phyloP scores from a whole-genome alignment of 129 eudicot genomes.

The Heracleum sosnowskyi region DNA sequence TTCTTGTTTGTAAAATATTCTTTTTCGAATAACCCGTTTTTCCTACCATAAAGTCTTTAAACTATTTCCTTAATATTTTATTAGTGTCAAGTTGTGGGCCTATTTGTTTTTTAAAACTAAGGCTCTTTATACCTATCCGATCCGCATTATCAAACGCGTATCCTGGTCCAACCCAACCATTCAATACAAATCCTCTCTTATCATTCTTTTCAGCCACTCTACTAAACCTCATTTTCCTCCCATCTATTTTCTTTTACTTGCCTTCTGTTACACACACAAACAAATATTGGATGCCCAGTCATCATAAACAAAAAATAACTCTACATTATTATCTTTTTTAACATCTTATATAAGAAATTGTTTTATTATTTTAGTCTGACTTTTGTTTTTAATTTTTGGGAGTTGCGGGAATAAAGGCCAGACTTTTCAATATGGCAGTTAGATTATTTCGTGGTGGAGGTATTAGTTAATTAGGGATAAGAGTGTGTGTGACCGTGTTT shows the following conservation, averaged over 20 bases:
- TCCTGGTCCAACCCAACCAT: background rate
- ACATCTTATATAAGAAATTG: too few relatives aligned
- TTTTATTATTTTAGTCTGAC: too few relatives aligned
- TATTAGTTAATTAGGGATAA: background rate
- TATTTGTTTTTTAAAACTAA: background rate
- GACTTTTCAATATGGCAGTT: background rate
- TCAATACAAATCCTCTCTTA: background rate
- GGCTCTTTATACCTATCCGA: background rate
- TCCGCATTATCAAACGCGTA: background rate
- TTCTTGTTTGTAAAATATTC: background rate
- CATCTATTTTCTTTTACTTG: background rate
- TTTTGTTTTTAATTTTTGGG: background rate
- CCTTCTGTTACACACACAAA: background rate
- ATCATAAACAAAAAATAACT: too few relatives aligned
- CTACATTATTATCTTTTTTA: too few relatives aligned
- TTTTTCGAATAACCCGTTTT: background rate
- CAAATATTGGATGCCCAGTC: too few relatives aligned
- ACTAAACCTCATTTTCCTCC: background rate
- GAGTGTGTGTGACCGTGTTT: background rate
- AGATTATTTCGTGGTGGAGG: background rate
- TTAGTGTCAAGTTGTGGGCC: background rate
- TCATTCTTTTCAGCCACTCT: background rate
- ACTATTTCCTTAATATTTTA: background rate
- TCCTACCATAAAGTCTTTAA: background rate
- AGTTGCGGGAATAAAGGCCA: background rate